Conservation (phyloP, 139 green algal species). For the Chlorella sorokiniana region DNA sequence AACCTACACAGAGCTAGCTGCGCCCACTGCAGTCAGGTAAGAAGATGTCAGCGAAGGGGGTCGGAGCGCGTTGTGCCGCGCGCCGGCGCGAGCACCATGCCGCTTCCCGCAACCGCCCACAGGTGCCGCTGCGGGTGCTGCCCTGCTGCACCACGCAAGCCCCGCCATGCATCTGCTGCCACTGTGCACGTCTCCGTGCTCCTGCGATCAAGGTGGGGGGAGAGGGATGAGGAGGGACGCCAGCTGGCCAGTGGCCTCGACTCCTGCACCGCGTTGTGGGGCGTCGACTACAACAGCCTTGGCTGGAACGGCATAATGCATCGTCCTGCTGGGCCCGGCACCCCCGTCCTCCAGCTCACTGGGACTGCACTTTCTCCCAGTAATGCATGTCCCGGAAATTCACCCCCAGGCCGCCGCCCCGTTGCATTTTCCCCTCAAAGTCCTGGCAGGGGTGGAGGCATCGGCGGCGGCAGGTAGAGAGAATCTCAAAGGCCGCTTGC, state of each 20-base stretch:
- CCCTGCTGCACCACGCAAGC: not conserved
- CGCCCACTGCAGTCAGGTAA: no score
- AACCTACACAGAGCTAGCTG: no score
- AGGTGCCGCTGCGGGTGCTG: not conserved
- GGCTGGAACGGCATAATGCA: not conserved
- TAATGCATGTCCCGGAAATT: not conserved
- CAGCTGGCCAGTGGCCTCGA: no score
- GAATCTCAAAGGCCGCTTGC: no score
- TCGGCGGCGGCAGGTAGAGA: not conserved
- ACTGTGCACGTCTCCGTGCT: not conserved
- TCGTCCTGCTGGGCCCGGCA: not conserved
- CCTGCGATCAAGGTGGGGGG: no score
- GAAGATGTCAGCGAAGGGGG: no score
- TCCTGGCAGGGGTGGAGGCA: not conserved
- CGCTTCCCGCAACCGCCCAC: not conserved
- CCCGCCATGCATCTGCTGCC: not conserved
- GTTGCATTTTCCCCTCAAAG: not conserved
- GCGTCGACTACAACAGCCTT: no score
- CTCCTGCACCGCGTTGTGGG: no score
- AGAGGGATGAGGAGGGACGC: no score
- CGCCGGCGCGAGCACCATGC: no score
- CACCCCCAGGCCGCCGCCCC: not conserved
- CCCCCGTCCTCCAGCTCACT: not conserved
- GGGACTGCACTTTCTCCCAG: conserved; percentile 1
- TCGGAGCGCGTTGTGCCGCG: no score